Evolutionary conservation across 768 basidiomycete genomes (phyloP).

Genomic region (Lactarius akahatsu): DNA sequence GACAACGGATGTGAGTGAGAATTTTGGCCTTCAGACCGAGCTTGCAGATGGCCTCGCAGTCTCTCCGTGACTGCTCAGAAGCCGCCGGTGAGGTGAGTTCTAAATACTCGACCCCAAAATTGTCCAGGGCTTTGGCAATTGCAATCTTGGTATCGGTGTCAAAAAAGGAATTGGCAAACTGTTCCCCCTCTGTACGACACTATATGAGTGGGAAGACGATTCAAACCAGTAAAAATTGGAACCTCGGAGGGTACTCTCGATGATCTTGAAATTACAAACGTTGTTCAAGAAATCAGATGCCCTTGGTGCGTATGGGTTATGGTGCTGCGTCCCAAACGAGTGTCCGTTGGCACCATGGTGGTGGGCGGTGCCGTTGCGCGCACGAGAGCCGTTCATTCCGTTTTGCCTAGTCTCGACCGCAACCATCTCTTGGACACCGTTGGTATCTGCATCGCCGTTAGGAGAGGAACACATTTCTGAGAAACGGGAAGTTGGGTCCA

Average conservation of each 20-base stretch:
- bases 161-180: slow-evolving; percentile 99
- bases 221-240: slow-evolving; percentile 31
- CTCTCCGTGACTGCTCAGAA: slow-evolving; percentile 88
- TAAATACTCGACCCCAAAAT: slow-evolving; percentile 99
- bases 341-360: slow-evolving; percentile 36
- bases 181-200: slow-evolving; percentile 83
- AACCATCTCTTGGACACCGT: slow-evolving; percentile 65
- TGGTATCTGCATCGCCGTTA: slow-evolving; percentile 49
- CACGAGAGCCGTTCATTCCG: slow-evolving; percentile 39
- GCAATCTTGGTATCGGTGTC: slow-evolving; percentile 99
- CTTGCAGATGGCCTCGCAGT: slow-evolving; percentile 99
- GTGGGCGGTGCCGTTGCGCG: slow-evolving; percentile 35
- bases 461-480: slow-evolving; percentile 60
- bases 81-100: slow-evolving; percentile 98
- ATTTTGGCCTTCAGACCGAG: slow-evolving; percentile 96
- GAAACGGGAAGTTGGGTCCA: neutral
- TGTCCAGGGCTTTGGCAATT: slow-evolving; percentile 96
- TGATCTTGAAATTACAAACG: slow-evolving; percentile 91
- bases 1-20: slow-evolving; percentile 97
- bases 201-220: slow-evolving; percentile 16
- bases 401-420: slow-evolving; percentile 51
- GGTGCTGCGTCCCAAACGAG: slow-evolving; percentile 40
- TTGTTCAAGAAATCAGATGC: slow-evolving; percentile 92
- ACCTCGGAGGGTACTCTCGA: slow-evolving; percentile 96
- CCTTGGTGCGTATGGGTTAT: slow-evolving; percentile 87